phyloP scores from a whole-genome alignment of 148 eudicot genomes.

The Limonium bicolor region DNA sequence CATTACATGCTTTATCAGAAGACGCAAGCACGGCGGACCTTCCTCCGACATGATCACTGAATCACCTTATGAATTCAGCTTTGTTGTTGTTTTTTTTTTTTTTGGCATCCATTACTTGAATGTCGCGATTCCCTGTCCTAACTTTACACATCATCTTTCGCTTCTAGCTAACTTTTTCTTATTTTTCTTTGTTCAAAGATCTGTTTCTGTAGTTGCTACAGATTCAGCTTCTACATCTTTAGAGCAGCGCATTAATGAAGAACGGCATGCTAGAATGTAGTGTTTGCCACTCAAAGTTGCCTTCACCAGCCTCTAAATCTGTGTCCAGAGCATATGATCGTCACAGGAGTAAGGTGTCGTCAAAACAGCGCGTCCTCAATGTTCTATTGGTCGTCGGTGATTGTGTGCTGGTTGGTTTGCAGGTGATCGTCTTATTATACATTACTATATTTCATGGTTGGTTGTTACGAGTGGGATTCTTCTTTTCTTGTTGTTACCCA shows the following conservation, averaged over 20 bases:
- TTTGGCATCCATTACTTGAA: too few species aligned
- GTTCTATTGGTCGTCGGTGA: conserved; percentile 78
- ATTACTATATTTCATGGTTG: background rate
- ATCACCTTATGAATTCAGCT: too few species aligned
- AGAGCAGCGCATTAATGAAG: conserved; percentile 27
- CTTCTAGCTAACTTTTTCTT: too few species aligned
- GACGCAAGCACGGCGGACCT: too few species aligned
- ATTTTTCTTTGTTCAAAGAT: too few species aligned
- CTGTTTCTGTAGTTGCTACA: too few species aligned
- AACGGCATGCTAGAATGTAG: conserved; percentile 81
- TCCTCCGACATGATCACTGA: too few species aligned
- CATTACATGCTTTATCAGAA: too few species aligned
- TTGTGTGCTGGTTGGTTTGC: conserved; percentile 84
- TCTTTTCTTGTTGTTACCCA: too few species aligned
- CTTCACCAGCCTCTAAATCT: conserved; percentile 41
- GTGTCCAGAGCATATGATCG: conserved; percentile 75
- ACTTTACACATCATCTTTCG: too few species aligned
- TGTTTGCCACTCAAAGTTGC: conserved; percentile 74
- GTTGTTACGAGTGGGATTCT: background rate
- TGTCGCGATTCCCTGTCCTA: too few species aligned
- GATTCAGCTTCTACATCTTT: background rate
- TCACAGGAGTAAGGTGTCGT: conserved; percentile 58
- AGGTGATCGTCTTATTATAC: conserved; percentile 24
- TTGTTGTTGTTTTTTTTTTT: too few species aligned
- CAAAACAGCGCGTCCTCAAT: conserved; percentile 75